phyloP scores from a whole-genome alignment of 2,329 filamentous ascomycete species.

The Camillea tinctor region DNA sequence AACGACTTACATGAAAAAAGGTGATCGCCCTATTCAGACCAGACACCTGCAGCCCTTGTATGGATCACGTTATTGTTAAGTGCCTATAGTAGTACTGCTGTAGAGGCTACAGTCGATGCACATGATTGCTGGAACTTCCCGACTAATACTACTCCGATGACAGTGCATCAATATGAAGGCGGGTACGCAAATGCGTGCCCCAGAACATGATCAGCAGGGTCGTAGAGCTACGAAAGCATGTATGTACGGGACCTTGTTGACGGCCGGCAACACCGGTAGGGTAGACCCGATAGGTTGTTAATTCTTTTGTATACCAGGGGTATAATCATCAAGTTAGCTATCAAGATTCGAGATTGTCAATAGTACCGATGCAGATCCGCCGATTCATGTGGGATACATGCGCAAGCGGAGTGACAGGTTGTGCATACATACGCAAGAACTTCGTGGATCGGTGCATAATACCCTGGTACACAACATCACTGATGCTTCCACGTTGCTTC shows the following conservation, averaged over 20 bases:
- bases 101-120: background rate
- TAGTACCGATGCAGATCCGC: slow-evolving; percentile 2
- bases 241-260: slow-evolving; percentile 2
- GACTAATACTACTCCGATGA: background rate
- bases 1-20: background rate
- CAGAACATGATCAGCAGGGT: background rate
- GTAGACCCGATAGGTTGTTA: background rate
- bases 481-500: background rate
- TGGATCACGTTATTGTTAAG: background rate
- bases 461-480: background rate
- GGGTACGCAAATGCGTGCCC: background rate
- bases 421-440: background rate
- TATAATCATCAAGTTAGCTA: background rate
- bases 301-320: background rate
- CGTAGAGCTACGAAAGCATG: background rate
- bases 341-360: slow-evolving; percentile 4
- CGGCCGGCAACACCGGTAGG: background rate
- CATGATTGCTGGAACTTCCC: background rate
- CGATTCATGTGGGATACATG: background rate
- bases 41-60: background rate
- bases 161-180: background rate
- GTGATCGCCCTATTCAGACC: background rate
- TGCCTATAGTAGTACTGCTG: background rate
- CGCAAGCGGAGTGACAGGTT: background rate
- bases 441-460: background rate